Conservation (phyloP, 495 filamentous ascomycete species). For the Parathielavia appendiculata region DNA sequence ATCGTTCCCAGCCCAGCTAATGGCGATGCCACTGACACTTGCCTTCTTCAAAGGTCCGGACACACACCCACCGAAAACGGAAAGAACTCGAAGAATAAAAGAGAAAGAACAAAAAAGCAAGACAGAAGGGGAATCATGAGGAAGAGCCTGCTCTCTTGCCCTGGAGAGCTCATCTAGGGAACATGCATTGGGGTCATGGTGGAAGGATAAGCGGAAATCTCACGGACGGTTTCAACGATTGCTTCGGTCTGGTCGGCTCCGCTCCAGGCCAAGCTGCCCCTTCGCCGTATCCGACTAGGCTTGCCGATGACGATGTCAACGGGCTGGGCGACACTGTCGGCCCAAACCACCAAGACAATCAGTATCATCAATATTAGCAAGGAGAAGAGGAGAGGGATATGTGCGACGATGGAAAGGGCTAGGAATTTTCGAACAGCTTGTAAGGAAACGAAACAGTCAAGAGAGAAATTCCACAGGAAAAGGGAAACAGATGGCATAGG, state of each 20-base stretch:
- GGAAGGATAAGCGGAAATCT: not conserved
- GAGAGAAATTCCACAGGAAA: too few relatives aligned
- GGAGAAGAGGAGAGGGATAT: not conserved
- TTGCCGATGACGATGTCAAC: not conserved
- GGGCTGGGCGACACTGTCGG: not conserved
- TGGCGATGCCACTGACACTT: not conserved
- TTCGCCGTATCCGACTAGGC: not conserved
- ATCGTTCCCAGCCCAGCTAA: not conserved
- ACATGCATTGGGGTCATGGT: not conserved
- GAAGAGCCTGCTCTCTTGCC: not conserved
- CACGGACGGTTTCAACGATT: not conserved
- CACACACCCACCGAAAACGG: not conserved
- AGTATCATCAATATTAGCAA: not conserved
- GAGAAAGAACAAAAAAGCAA: not conserved
- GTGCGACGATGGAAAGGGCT: not conserved
- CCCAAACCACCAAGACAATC: too few relatives aligned
- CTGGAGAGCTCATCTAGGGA: not conserved
- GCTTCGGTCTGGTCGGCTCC: not conserved
- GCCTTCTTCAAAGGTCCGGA: not conserved
- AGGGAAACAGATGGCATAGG: not conserved
- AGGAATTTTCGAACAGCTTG: too few relatives aligned
- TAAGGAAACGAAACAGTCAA: too few relatives aligned
- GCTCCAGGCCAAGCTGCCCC: too few relatives aligned
- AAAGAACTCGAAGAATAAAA: too few relatives aligned
- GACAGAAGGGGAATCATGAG: not conserved